phyloP scores from a whole-genome alignment of 2,329 filamentous ascomycete genomes.

The Chrysoporthe puriensis region DNA sequence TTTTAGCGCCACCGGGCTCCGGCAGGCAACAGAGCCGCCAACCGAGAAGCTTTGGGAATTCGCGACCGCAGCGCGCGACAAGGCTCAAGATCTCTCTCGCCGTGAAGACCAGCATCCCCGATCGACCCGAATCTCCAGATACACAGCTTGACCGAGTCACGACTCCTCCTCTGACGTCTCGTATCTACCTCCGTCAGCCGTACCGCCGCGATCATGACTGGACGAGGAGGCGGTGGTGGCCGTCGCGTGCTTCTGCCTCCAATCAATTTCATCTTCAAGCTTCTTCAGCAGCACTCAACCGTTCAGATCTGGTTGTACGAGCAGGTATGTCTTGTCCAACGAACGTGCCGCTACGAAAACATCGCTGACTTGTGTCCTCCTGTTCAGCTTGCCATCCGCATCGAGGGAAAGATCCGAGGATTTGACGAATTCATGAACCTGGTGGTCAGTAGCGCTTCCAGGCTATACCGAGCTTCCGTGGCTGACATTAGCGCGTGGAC shows the following conservation, averaged over 20 bases:
- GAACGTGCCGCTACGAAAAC: not conserved
- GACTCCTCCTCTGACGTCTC: not conserved
- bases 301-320: conserved; percentile 84
- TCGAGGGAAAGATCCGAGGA: conserved; percentile 94
- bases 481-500: not conserved
- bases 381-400: conserved; percentile 72
- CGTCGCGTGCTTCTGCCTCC: conserved; percentile 64
- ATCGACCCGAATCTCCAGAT: not conserved
- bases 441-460: conserved; percentile 39
- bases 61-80: conserved; percentile 24
- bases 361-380: conserved; percentile 4
- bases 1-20: conserved; percentile 16
- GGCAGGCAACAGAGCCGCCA: conserved; percentile 17
- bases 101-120: conserved; percentile 13
- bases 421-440: conserved; percentile 99
- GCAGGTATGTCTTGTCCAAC: conserved; percentile 50
- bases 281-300: conserved; percentile 60
- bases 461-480: not conserved
- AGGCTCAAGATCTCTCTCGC: conserved; percentile 3
- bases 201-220: conserved; percentile 51
- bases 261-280: conserved; percentile 90
- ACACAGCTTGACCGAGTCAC: conserved; percentile 7
- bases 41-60: conserved; percentile 8
- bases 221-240: conserved; percentile 62
- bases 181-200: not conserved